A percentile compares a stretch with the other conserved stretches of the same genome.
phyloP scores from a whole-genome alignment of 768 basidiomycete species.

The Termitomyces sp. region DNA sequence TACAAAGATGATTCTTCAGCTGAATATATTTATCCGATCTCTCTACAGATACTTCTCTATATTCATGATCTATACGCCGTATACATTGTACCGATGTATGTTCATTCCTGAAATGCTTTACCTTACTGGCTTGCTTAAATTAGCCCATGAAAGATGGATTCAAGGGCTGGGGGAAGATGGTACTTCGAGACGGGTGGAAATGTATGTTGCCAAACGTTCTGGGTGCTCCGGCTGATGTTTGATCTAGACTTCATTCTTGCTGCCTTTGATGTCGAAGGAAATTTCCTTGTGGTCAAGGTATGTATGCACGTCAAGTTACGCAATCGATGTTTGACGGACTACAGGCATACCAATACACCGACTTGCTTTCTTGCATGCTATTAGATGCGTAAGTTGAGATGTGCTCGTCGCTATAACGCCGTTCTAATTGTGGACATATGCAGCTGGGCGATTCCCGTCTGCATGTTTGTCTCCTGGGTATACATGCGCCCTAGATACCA shows the following conservation, averaged over 20 bases:
- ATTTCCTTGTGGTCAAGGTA: constrained; percentile 81
- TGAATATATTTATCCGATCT: neutral
- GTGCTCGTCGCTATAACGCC: neutral
- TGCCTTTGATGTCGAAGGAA: constrained; percentile 82
- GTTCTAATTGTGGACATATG: neutral
- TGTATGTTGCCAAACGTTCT: constrained; percentile 41
- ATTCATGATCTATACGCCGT: constrained; percentile 76
- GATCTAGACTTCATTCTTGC: constrained; percentile 70
- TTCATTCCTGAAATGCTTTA: constrained; percentile 1
- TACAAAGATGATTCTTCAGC: constrained; percentile 7
- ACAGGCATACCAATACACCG: constrained; percentile 83
- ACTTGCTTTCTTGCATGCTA: constrained; percentile 87
- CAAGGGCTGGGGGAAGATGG: constrained; percentile 75
- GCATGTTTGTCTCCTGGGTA: constrained; percentile 78
- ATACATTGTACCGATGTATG: constrained; percentile 86
- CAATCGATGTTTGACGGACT: neutral
- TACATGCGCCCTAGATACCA: constrained; percentile 80
- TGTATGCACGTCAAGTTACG: constrained; percentile 23
- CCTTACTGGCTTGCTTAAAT: neutral
- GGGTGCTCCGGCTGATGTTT: neutral
- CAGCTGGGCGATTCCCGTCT: constrained; percentile 88
- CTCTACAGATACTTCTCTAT: constrained; percentile 69
- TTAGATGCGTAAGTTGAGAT: constrained; percentile 67
- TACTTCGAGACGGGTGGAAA: constrained; percentile 81
- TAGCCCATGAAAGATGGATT: constrained; percentile 60